These are phyloP conservation scores for Collybiopsis confluens DNA, from an alignment of 768 basidiomycete genomes.

Conservation along the genomic window DNA sequence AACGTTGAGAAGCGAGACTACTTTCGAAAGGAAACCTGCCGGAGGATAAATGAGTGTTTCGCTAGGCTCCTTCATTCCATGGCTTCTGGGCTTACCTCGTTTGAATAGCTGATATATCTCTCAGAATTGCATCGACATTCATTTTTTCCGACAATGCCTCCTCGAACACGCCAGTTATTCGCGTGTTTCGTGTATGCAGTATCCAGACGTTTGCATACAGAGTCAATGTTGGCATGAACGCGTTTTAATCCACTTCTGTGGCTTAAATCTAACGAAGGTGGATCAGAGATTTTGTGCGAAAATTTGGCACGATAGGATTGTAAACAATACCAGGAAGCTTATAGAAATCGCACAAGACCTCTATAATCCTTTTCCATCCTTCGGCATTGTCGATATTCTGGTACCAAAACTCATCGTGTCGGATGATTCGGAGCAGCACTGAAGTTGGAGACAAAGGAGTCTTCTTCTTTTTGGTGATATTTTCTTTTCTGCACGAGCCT, in stretches of 20 bases:
- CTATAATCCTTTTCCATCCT: not conserved
- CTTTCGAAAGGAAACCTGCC: constrained; percentile 51
- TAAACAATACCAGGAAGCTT: constrained; percentile 49
- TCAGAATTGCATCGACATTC: constrained; percentile 54
- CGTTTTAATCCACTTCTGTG: constrained; percentile 59
- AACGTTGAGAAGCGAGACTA: constrained; percentile 49
- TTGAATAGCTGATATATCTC: constrained; percentile 57
- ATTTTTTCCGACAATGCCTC: constrained; percentile 60
- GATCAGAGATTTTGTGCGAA: not conserved
- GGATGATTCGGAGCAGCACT: not conserved
- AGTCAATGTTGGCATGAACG: constrained; percentile 53
- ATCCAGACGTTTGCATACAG: constrained; percentile 46
- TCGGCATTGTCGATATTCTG: not conserved
- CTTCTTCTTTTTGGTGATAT: not conserved
- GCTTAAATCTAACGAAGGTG: constrained; percentile 39
- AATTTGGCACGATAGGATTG: too few relatives aligned
- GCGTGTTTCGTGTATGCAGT: constrained; percentile 39
- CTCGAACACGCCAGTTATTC: constrained; percentile 44
- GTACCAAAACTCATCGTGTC: not conserved
- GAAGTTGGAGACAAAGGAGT: not conserved
- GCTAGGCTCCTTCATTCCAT: not conserved
- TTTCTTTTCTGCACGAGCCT: not conserved
- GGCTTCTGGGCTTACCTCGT: constrained; percentile 35
- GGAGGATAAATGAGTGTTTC: not conserved
- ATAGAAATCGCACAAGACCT: constrained; percentile 28